A percentile compares a stretch with the other conserved stretches of the same genome.
These are phyloP conservation scores for Paspalum vaginatum DNA, from an alignment of 176 grass and related monocot species.

Conservation along the genomic window DNA sequence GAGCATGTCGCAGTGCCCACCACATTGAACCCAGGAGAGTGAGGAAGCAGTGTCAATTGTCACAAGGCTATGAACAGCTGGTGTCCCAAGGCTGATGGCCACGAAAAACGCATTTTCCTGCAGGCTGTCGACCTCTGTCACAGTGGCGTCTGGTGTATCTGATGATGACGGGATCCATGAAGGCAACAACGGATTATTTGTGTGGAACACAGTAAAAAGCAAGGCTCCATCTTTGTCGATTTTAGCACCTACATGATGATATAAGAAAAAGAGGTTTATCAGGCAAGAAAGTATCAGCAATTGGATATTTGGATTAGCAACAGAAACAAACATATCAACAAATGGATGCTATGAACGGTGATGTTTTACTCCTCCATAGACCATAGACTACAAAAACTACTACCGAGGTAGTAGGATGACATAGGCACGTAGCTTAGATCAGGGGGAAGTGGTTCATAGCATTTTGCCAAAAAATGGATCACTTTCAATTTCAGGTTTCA, in stretches of 20 bases:
- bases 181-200: slow-evolving; percentile 5
- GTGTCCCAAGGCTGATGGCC: slow-evolving; percentile 33
- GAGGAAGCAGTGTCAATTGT: slow-evolving; percentile 34
- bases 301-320: not conserved
- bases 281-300: not conserved
- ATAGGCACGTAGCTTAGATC: not conserved
- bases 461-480: not conserved
- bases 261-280: not conserved
- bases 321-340: not conserved
- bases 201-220: slow-evolving; percentile 33
- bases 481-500: not conserved
- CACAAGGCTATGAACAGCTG: slow-evolving; percentile 28
- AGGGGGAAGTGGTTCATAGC: not conserved
- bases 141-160: not conserved
- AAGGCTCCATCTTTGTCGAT: slow-evolving; percentile 18
- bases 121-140: not conserved
- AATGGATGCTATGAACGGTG: not conserved
- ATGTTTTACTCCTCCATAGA: not conserved
- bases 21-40: slow-evolving; percentile 42
- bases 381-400: not conserved
- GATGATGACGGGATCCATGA: not conserved
- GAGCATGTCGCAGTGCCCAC: not conserved
- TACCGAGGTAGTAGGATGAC: not conserved
- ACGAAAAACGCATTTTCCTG: slow-evolving; percentile 27
- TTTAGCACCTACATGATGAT: not conserved